Conservation (phyloP, 805 yeast species). For the Blastobotrys americana region DNA sequence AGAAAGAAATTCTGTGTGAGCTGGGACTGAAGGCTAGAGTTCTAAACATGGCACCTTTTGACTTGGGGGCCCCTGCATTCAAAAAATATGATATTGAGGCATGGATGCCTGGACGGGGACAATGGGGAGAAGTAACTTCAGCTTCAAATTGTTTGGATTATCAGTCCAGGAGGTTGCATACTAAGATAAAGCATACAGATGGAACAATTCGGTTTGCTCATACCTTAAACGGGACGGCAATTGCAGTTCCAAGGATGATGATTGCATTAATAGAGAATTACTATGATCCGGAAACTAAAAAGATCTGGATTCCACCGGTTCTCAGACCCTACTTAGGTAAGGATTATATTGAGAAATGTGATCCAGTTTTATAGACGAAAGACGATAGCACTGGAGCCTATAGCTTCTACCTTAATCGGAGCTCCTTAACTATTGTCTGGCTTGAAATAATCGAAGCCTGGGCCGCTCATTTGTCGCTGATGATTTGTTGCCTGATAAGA, state of each 20-base stretch:
- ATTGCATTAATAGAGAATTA: slow-evolving; percentile 84
- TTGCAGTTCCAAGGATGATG: slow-evolving; percentile 82
- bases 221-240: slow-evolving; percentile 90
- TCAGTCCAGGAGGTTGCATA: slow-evolving; percentile 77
- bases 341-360: slow-evolving; percentile 27
- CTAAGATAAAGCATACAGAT: slow-evolving; percentile 41
- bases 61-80: slow-evolving; percentile 88
- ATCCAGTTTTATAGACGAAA: too few relatives aligned
- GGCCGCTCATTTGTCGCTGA: too few relatives aligned
- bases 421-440: too few relatives aligned
- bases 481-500: too few relatives aligned
- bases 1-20: slow-evolving; percentile 52
- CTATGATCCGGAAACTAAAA: slow-evolving; percentile 51
- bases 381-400: too few relatives aligned
- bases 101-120: slow-evolving; percentile 95
- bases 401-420: too few relatives aligned
- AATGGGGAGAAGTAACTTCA: slow-evolving; percentile 89
- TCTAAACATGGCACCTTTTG: slow-evolving; percentile 81
- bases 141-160: slow-evolving; percentile 89
- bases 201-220: slow-evolving; percentile 47
- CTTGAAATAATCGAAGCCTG: too few relatives aligned
- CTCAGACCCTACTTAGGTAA: slow-evolving; percentile 67
- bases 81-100: slow-evolving; percentile 92
- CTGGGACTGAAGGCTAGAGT: slow-evolving; percentile 78
- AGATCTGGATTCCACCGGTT: slow-evolving; percentile 59